A percentile compares a stretch with the other conserved stretches of the same genome.
phyloP scores from a whole-genome alignment of 2,329 filamentous ascomycete species.

The Elsinoe batatas region DNA sequence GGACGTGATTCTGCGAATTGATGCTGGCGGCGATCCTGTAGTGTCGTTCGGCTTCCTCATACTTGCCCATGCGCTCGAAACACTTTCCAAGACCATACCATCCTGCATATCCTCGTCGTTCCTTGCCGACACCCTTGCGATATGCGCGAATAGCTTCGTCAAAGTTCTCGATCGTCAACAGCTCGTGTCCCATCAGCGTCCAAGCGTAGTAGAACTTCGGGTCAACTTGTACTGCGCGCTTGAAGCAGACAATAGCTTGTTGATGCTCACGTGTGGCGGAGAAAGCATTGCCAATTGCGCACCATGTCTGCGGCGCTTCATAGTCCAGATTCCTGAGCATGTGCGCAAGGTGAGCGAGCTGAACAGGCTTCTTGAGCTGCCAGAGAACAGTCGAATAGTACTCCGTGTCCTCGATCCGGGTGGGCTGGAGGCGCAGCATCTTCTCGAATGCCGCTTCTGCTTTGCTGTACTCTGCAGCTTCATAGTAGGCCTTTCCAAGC shows the following conservation, averaged over 20 bases:
- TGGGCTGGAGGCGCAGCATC: conserved; percentile 69
- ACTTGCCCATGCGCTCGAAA: conserved; percentile 42
- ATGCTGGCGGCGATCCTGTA: conserved; percentile 81
- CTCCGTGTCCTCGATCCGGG: conserved; percentile 88
- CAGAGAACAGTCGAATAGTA: conserved; percentile 98
- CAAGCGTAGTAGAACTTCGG: conserved; percentile 90
- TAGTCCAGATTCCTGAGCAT: conserved; percentile 80
- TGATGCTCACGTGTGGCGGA: conserved; percentile 88
- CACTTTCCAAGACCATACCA: conserved; percentile 80
- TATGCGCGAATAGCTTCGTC: conserved; percentile 88
- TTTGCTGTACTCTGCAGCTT: conserved; percentile 75
- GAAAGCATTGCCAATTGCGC: conserved; percentile 87
- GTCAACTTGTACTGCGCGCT: conserved; percentile 81
- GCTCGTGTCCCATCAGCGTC: conserved; percentile 90
- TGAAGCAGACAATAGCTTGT: conserved; percentile 89
- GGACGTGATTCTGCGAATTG: conserved; percentile 85
- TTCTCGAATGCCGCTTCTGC: conserved; percentile 78
- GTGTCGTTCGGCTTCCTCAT: conserved; percentile 78
- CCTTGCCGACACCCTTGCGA: conserved; percentile 72
- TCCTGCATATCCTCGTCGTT: conserved; percentile 91
- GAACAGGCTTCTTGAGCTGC: conserved; percentile 87
- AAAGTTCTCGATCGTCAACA: conserved; percentile 92
- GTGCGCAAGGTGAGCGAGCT: conserved; percentile 84
- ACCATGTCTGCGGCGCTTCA: conserved; percentile 91
- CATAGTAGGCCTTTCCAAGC: conserved; percentile 82